Base-by-base conservation (phyloP, 805 yeast genomes). In the Candida koratica region DNA sequence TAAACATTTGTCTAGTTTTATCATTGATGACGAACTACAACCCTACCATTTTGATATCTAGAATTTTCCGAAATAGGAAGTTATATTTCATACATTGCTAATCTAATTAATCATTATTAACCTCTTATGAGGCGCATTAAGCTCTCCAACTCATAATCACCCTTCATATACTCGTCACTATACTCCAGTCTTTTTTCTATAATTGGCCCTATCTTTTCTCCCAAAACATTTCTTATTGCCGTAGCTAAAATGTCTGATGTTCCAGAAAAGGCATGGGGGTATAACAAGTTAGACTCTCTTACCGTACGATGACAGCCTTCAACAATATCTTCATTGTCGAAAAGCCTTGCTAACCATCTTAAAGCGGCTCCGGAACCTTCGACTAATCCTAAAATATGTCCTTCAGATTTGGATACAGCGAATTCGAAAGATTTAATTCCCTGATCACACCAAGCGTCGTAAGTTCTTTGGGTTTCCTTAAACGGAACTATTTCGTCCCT, bases 261-360 rank as follows among this genome's bases (percentile, higher is more conserved):
- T 12, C 20, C 22, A 4, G 17, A 12, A 3, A 34, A 13, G 4
- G 19, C 37, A 6, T 61, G 37, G 64, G 56, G 46, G 61, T 52
- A 49, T 60, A 77, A 37, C 68, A 84, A 29, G 61, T 60, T 53
- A 49, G 61, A 9, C 57, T 55, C 42, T 67, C 80, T 41, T 61
- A 57, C 81, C 75, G 78, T 46, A 64, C 59, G 71, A 72, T 67
- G 22, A 26, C 41, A 41, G 2, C 58, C 55, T 5, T 35, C 10
- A n/a, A 46, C 42, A 1, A 47, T 34, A 5, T 38, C 29, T 4
- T 17, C 37, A 13, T 51, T 49, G 4, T 43, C 36, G 12, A 49
- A 46, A 17, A 46, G 36, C 5, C 39, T 39, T 23, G 41, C 28
- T 9, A 55, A 16, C 52, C 53, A 55, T n/a, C 37, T 13, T 7